Evolutionary conservation across 208 protist species (phyloP).

Genomic region (Sergeia podlipaevii): DNA sequence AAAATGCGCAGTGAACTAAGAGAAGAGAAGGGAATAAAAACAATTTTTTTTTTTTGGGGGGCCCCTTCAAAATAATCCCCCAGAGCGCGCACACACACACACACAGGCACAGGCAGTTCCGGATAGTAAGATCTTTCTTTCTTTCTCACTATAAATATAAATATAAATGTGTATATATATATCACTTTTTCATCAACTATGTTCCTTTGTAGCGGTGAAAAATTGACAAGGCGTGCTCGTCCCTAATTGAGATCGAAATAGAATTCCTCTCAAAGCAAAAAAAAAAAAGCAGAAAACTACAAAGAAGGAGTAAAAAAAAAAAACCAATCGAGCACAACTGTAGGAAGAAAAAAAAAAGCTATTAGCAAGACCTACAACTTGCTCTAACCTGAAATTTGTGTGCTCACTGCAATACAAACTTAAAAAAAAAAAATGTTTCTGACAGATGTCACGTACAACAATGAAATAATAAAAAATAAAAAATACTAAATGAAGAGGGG

Average conservation of each 20-base stretch:
- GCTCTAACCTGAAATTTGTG: neutral
- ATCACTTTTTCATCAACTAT: neutral
- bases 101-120: neutral
- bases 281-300: conserved; percentile 2
- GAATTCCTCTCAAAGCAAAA: neutral
- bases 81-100: no score
- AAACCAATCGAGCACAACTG: neutral
- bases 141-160: neutral
- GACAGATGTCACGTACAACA: neutral
- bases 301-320: conserved; percentile 19
- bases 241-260: neutral
- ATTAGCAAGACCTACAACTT: neutral
- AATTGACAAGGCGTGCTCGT: no score
- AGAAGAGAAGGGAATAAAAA: no score
- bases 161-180: neutral
- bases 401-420: neutral
- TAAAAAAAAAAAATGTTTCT: conserved; percentile 9
- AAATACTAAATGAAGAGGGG: neutral
- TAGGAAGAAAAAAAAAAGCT: conserved; percentile 6
- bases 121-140: neutral
- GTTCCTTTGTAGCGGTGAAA: no score
- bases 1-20: no score
- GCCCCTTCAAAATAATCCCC: no score
- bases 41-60: no score
- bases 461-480: conserved; percentile 3